phyloP scores from a whole-genome alignment of 2,329 filamentous ascomycete species.

The Microthyrium microscopicum region DNA sequence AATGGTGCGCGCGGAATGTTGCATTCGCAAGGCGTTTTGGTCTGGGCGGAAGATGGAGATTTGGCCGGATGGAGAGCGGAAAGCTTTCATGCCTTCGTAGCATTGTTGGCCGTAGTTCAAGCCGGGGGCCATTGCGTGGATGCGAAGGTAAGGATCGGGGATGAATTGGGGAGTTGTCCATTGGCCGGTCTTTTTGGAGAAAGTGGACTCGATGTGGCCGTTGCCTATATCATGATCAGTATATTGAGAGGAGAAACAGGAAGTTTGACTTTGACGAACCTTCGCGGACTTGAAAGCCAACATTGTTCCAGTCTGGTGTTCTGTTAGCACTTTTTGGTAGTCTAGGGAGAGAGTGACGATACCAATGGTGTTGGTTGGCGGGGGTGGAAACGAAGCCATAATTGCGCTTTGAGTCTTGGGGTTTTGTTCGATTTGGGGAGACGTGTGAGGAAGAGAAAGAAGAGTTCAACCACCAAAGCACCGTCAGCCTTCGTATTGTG shows the following conservation, averaged over 20 bases:
- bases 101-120: constrained; percentile 82
- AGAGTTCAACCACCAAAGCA: too few relatives aligned
- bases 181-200: constrained; percentile 53
- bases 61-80: constrained; percentile 55
- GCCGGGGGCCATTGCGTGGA: constrained; percentile 89
- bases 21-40: constrained; percentile 70
- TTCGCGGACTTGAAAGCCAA: constrained; percentile 9
- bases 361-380: constrained; percentile 9
- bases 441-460: too few relatives aligned
- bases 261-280: constrained; percentile 1
- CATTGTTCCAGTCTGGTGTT: constrained; percentile 7
- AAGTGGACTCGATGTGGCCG: constrained; percentile 82
- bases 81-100: constrained; percentile 96
- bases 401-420: too few relatives aligned
- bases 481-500: too few relatives aligned
- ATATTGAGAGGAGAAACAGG: constrained; percentile 2
- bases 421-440: too few relatives aligned
- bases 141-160: constrained; percentile 63
- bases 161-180: constrained; percentile 72
- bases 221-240: constrained; percentile 45
- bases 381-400: constrained; percentile 8
- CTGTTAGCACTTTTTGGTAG: constrained; percentile 3
- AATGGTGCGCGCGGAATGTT: constrained; percentile 67
- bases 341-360: neutral
- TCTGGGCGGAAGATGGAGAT: constrained; percentile 82